These are phyloP conservation scores for Ceratocystis colombiana DNA, from an alignment of 2,329 filamentous ascomycete genomes.

Conservation along the genomic window DNA sequence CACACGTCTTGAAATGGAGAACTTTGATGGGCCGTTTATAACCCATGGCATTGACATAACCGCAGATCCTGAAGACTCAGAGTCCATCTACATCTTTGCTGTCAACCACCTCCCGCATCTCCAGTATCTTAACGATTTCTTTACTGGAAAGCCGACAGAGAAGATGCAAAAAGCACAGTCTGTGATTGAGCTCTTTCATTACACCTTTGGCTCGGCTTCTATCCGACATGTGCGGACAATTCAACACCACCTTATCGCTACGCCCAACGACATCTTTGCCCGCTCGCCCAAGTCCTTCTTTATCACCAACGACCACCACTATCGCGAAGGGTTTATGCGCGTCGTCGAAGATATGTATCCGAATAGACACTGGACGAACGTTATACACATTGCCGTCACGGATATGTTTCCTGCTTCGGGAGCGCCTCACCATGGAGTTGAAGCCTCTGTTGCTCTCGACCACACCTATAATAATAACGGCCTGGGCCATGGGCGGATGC, in stretches of 20 bases:
- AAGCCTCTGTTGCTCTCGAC: conserved; percentile 37
- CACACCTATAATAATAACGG: conserved; percentile 48
- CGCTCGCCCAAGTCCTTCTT: conserved; percentile 41
- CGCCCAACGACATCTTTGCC: conserved; percentile 50
- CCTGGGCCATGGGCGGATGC: conserved; percentile 39
- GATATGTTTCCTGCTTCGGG: conserved; percentile 26
- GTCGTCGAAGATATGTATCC: conserved; percentile 39
- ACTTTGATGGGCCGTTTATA: conserved; percentile 44
- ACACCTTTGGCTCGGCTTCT: conserved; percentile 37
- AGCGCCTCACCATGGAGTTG: conserved; percentile 32
- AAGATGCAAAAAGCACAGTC: conserved; percentile 37
- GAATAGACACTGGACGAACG: conserved; percentile 40
- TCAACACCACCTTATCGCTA: conserved; percentile 42
- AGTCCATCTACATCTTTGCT: conserved; percentile 49
- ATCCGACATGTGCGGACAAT: conserved; percentile 44
- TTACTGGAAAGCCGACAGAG: conserved; percentile 24
- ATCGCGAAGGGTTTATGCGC: conserved; percentile 41
- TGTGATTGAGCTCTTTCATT: conserved; percentile 48
- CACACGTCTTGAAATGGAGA: conserved; percentile 39
- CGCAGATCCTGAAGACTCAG: conserved; percentile 36
- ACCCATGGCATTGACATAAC: conserved; percentile 54
- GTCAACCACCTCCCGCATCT: conserved; percentile 50
- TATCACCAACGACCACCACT: conserved; percentile 51
- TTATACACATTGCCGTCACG: conserved; percentile 33
- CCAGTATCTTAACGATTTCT: conserved; percentile 30